Base-by-base conservation (phyloP, 164 flowering plant genomes). In the Aristolochia contorta region DNA sequence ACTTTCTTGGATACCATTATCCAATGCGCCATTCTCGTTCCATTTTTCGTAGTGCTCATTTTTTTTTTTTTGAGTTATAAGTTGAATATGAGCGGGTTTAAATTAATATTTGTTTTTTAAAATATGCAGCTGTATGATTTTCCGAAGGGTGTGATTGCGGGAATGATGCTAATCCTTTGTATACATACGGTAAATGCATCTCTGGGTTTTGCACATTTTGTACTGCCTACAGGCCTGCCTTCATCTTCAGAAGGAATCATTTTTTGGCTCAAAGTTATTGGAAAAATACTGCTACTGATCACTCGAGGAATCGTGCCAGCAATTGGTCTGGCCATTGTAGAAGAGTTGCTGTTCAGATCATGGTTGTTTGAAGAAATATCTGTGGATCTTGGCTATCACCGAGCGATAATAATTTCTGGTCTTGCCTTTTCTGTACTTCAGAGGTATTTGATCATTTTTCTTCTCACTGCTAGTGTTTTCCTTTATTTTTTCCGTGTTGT, bases 361-460 rank as follows among this genome's bases (percentile, higher is more conserved):
- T 93, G 97, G 98, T 74, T 93, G 69, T 84, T 86, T 47, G 81
- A 82, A 63, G 98, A 93, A 78, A 85, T 93, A 59, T 80, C 90
- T 7, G 59, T 67, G 12, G 97, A 93, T 74, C 75, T 83, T 63
- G 97, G 97, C 37, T 82, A 82, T 77, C 77, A 80, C 58, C 77
- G 58, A 37, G 97, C 87, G 69, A 75, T 87, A 60, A 72, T 93
- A 25, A 68, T 93, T 47, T 84, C 98, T 52, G 96, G 97, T 62
- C 80, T 89, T 46, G 80, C 74, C 45, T 93, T 93, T 71, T 67
- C 98, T 43, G 48, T 89, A 59, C 66, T 74, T 45, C 97, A 93
- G 68, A 78, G 96, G 98, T 93, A 75, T 53, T 56, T 37, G 43
- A 10, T 8, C 43, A 37, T 37, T 37, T 7, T 37, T 32, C 33